These are phyloP conservation scores for Xylariaceae sp. DNA, from an alignment of 2,329 filamentous ascomycete species.

Conservation along the genomic window DNA sequence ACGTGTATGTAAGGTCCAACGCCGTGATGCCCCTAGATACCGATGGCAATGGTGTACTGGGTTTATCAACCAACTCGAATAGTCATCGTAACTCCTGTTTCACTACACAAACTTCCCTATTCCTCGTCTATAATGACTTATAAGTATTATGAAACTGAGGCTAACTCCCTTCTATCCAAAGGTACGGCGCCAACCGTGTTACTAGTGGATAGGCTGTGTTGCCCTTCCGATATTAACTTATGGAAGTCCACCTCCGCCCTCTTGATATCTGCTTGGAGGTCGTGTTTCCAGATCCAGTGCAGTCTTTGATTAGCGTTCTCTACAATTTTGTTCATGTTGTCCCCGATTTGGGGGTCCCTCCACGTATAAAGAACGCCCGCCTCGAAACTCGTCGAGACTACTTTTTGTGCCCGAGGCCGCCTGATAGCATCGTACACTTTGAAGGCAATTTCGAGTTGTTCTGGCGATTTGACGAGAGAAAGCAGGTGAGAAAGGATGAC, in stretches of 20 bases:
- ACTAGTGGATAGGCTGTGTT: constrained; percentile 1
- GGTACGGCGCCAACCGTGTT: constrained; percentile 8
- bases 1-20: no score
- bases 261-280: constrained; percentile 31
- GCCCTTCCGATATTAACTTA: constrained; percentile 12
- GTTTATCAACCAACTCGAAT: no score
- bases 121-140: background rate
- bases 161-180: background rate
- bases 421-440: constrained; percentile 34
- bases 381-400: constrained; percentile 35
- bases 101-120: no score
- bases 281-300: constrained; percentile 39
- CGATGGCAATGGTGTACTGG: no score
- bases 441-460: constrained; percentile 30
- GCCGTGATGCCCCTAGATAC: no score
- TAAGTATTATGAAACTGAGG: background rate
- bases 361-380: constrained; percentile 36
- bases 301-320: constrained; percentile 35
- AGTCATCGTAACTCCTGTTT: no score
- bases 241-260: constrained; percentile 27
- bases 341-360: constrained; percentile 27
- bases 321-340: constrained; percentile 36
- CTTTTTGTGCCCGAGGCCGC: constrained; percentile 37
- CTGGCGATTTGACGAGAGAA: constrained; percentile 18
- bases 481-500: constrained; percentile 31